Evolutionary conservation across 139 green algal species (phyloP), one percentile per base, ranked within the genome.

Genomic region (Auxenochlorella pyrenoidosa): DNA sequence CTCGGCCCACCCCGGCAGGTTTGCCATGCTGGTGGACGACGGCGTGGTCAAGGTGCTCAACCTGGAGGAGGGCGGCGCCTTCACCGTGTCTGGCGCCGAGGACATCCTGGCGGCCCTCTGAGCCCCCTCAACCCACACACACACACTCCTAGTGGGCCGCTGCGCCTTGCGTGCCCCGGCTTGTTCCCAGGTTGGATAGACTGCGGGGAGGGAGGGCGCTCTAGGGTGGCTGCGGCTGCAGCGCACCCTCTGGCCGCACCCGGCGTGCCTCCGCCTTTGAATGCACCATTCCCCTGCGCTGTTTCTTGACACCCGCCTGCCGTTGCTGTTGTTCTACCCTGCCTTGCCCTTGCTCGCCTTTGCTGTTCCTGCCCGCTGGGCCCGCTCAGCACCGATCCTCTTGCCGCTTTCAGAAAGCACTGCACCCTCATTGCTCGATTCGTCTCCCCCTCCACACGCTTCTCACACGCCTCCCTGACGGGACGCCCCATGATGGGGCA

Each of bases 31-130:
- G 32, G 92, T 97, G 0, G 96, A 99, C 40, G 96, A 99, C 86
- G 91, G 94, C 73, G 87, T 94, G 66, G 93, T 98, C 36, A 92
- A 92, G 87, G 72, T 82, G 38, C 51, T 92, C 12, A 99, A 99
- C 90, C 87, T 99, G 75, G 98, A 99, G 90, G 97, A 99, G 91
- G 98, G 98, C 26, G 98, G 98, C 70, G 98, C 96, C 0, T 99
- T 99, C 91, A 99, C 96, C 16, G 93, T 98, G 40, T 96, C 88
- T 71, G 94, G 92, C 73, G 96, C 98, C 40, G 98, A 99, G 15
- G 91, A 97, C 41, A 97, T 99, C 65, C 87, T 99, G 68, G 65
- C 66, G 0, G 60, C 80, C 10, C 80, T 85, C 54, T 84, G 59
- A 84, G 58, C 36, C 66, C 66, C 32, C 13, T 18, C 24, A 2